A percentile compares a stretch with the other conserved stretches of the same genome.
Conservation (phyloP, 805 yeast species). For the Pichia nanzhaoensis region DNA sequence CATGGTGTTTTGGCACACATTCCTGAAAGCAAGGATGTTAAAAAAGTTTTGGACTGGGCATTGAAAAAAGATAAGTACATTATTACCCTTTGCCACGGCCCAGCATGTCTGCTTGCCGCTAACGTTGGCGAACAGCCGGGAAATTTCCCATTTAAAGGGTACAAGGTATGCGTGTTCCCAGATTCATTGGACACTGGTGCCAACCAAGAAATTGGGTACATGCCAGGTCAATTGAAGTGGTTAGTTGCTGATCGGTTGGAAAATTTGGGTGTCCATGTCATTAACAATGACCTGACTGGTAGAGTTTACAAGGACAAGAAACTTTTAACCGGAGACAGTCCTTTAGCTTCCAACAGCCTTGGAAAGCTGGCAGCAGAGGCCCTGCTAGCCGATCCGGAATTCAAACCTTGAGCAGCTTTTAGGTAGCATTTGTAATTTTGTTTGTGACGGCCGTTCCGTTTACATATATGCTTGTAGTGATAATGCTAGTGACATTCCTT, state of each 20-base stretch:
- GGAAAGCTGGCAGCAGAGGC: slow-evolving; percentile 12
- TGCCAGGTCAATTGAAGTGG: slow-evolving; percentile 13
- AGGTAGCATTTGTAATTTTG: no score
- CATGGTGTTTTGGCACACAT: slow-evolving; percentile 9
- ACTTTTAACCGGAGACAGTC: slow-evolving; percentile 11
- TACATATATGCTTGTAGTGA: no score
- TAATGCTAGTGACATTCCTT: no score
- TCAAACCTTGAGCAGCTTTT: slow-evolving; percentile 15
- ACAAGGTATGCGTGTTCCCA: slow-evolving; percentile 8
- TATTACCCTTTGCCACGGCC: slow-evolving; percentile 11
- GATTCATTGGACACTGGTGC: slow-evolving; percentile 12
- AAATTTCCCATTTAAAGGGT: slow-evolving; percentile 9
- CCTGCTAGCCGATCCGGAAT: slow-evolving; percentile 6
- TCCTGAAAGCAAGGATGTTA: slow-evolving; percentile 7
- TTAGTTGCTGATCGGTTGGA: slow-evolving; percentile 8
- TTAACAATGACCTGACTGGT: slow-evolving; percentile 10
- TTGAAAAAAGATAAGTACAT: slow-evolving; percentile 8
- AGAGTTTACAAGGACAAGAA: slow-evolving; percentile 6
- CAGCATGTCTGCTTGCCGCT: slow-evolving; percentile 9
- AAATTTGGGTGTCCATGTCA: slow-evolving; percentile 3
- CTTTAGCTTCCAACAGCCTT: slow-evolving; percentile 10
- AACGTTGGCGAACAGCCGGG: slow-evolving; percentile 4
- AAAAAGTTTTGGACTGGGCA: slow-evolving; percentile 9
- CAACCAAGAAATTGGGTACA: slow-evolving; percentile 10
- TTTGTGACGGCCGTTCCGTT: no score